Evolutionary conservation across 2,329 filamentous ascomycete species (phyloP).

Genomic region (Lecanoromycetidae sp.): DNA sequence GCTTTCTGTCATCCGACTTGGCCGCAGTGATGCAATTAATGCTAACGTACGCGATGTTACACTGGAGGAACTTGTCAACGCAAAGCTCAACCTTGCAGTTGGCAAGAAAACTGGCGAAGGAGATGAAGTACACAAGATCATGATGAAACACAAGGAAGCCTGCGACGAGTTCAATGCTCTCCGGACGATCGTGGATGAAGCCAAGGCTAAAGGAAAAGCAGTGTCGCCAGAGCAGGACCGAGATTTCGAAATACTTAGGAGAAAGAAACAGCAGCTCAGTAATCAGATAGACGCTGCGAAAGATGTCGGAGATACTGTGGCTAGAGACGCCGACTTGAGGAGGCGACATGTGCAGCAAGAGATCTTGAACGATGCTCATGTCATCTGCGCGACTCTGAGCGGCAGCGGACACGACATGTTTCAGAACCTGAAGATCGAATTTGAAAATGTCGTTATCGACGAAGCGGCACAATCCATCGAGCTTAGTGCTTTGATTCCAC

Average conservation of each 20-base stretch:
- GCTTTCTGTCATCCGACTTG: slow-evolving; percentile 78
- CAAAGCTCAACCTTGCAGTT: slow-evolving; percentile 44
- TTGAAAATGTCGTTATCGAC: slow-evolving; percentile 96
- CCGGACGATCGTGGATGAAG: slow-evolving; percentile 59
- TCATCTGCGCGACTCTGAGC: slow-evolving; percentile 89
- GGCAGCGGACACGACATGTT: slow-evolving; percentile 97
- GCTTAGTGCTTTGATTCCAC: slow-evolving; percentile 84
- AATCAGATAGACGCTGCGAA: slow-evolving; percentile 77
- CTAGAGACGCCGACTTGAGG: slow-evolving; percentile 74
- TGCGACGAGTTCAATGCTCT: slow-evolving; percentile 57
- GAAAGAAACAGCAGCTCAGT: slow-evolving; percentile 63
- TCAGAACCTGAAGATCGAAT: slow-evolving; percentile 84
- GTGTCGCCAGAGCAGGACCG: slow-evolving; percentile 48
- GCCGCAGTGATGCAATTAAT: slow-evolving; percentile 87
- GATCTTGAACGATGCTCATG: slow-evolving; percentile 78
- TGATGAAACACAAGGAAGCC: slow-evolving; percentile 50
- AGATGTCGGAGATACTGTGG: slow-evolving; percentile 69
- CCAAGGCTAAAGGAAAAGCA: slow-evolving; percentile 40
- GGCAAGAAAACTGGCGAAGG: slow-evolving; percentile 34
- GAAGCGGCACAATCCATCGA: slow-evolving; percentile 98
- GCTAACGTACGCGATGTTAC: slow-evolving; percentile 79
- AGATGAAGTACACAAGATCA: slow-evolving; percentile 52
- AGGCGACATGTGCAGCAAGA: slow-evolving; percentile 77
- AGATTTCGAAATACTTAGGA: slow-evolving; percentile 66
- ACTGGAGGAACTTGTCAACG: slow-evolving; percentile 78